A percentile compares a stretch with the other conserved stretches of the same genome.
phyloP scores from a whole-genome alignment of 2,329 filamentous ascomycete species.

The Colletotrichum somersetense region DNA sequence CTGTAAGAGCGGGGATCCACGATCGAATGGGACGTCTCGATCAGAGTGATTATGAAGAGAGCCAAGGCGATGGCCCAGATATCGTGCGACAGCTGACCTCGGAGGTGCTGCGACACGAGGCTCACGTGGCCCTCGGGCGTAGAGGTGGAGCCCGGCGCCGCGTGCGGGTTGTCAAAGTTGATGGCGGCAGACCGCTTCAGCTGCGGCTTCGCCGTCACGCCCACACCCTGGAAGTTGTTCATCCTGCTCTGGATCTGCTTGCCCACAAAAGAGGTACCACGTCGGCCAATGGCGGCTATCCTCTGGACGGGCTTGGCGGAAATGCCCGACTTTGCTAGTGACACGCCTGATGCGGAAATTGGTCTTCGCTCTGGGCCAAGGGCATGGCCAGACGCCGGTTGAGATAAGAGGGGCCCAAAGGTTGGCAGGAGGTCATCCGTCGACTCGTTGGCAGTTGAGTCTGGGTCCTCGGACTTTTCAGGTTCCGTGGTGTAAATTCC shows the following conservation, averaged over 20 bases:
- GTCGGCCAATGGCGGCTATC: conserved; percentile 40
- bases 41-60: conserved; percentile 69
- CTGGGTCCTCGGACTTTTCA: conserved; percentile 44
- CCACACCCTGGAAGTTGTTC: conserved; percentile 60
- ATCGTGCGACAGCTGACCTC: conserved; percentile 74
- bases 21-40: conserved; percentile 69
- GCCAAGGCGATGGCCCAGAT: conserved; percentile 76
- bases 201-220: conserved; percentile 48
- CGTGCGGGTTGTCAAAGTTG: conserved; percentile 21
- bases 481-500: conserved; percentile 66
- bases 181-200: conserved; percentile 36
- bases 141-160: conserved; percentile 29
- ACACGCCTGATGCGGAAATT: conserved; percentile 43
- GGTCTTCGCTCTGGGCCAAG: conserved; percentile 20
- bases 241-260: conserved; percentile 64
- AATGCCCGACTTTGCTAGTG: conserved; percentile 54
- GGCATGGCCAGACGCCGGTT: not conserved
- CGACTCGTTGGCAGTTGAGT: conserved; percentile 42
- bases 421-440: conserved; percentile 44
- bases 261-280: conserved; percentile 61
- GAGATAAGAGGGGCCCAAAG: conserved; percentile 35
- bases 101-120: conserved; percentile 68
- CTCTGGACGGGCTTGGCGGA: conserved; percentile 57
- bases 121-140: conserved; percentile 55
- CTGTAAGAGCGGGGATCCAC: conserved; percentile 65